Evolutionary conservation across 1,139 yeast genomes (phyloP).

Genomic region (Yamadazyma dendronema): DNA sequence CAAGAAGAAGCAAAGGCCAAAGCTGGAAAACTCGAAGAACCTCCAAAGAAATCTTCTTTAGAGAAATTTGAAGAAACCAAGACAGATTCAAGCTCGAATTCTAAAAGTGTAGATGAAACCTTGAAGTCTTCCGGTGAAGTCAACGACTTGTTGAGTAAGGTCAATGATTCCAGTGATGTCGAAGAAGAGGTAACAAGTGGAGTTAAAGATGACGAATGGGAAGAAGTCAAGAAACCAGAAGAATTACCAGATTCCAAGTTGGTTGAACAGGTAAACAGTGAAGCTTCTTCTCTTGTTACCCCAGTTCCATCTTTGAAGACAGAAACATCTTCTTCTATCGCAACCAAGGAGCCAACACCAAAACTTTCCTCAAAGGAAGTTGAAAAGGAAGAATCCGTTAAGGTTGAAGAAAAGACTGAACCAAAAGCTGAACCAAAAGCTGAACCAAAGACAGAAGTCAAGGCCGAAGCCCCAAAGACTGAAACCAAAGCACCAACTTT

Average conservation of each 20-base stretch:
- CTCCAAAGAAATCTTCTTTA: constrained; percentile 13
- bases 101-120: constrained; percentile 35
- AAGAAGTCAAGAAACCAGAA: constrained; percentile 37
- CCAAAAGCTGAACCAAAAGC: constrained; percentile 14
- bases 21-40: constrained; percentile 7
- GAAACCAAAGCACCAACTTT: constrained; percentile 52
- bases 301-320: constrained; percentile 13
- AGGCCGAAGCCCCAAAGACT: constrained; percentile 10
- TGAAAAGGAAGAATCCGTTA: constrained; percentile 8
- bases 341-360: constrained; percentile 6
- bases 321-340: constrained; percentile 3
- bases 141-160: constrained; percentile 37
- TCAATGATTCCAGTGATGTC: constrained; percentile 39
- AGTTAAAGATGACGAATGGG: constrained; percentile 42
- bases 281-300: constrained; percentile 11
- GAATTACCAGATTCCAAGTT: constrained; percentile 10
- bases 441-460: constrained; percentile 13
- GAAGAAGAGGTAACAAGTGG: constrained; percentile 31
- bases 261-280: constrained; percentile 13
- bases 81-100: constrained; percentile 8
- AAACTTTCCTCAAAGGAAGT: too few species aligned
- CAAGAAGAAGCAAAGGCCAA: constrained; percentile 19
- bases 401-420: constrained; percentile 12
- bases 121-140: constrained; percentile 41
- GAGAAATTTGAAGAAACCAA: constrained; percentile 15